These are phyloP conservation scores for Pichia scutulata DNA, from an alignment of 805 yeast genomes.

Conservation along the genomic window DNA sequence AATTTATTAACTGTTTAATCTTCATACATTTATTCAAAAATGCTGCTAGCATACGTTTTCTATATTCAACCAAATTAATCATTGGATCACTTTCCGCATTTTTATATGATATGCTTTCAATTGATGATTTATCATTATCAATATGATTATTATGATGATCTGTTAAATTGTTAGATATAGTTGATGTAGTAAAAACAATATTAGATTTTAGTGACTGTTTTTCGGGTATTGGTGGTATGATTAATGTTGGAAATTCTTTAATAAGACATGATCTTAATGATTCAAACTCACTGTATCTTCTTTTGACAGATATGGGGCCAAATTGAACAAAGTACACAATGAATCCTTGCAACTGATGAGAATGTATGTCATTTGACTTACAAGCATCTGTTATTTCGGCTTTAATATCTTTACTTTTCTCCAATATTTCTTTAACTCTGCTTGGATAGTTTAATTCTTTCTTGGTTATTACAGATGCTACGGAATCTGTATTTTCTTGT, in stretches of 20 bases:
- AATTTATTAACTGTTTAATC: constrained; percentile 47
- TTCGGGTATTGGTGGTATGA: constrained; percentile 92
- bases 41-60: constrained; percentile 66
- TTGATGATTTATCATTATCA: neutral
- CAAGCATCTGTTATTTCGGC: constrained; percentile 67
- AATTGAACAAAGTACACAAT: constrained; percentile 75
- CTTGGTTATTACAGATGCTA: constrained; percentile 13
- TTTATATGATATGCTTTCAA: neutral
- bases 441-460: constrained; percentile 18
- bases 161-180: neutral
- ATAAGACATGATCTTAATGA: constrained; percentile 64
- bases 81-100: constrained; percentile 1
- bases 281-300: constrained; percentile 92
- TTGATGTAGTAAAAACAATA: constrained; percentile 20
- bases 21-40: constrained; percentile 71
- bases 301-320: constrained; percentile 53
- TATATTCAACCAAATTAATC: constrained; percentile 37
- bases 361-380: constrained; percentile 71
- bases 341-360: constrained; percentile 35
- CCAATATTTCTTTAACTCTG: constrained; percentile 20
- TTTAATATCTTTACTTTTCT: constrained; percentile 11
- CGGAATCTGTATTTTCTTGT: neutral
- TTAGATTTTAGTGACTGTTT: constrained; percentile 52
- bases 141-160: neutral
- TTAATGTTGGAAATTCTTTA: constrained; percentile 67